Percentiles rank a stretch among this genome's conserved stretches.
Evolutionary conservation across 1,284 basidiomycete species (phyloP).

Genomic region (Pisolithus thermaeus): DNA sequence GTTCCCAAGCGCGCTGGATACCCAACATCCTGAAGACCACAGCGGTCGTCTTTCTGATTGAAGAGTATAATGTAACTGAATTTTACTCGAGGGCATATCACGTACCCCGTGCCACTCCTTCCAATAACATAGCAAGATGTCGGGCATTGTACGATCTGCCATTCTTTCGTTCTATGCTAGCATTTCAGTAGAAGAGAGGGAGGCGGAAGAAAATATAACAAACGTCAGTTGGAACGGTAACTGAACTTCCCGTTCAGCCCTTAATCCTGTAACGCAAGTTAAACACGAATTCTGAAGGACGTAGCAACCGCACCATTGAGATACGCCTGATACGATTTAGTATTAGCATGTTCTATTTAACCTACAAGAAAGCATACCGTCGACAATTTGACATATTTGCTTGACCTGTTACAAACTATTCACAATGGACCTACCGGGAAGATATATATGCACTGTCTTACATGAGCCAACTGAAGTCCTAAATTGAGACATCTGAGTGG

Average conservation of each 20-base stretch:
- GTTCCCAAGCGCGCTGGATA: slow-evolving; percentile 48
- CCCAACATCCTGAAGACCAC: slow-evolving; percentile 71
- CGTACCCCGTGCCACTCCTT: slow-evolving; percentile 66
- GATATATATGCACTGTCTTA: not conserved
- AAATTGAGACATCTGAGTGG: not conserved
- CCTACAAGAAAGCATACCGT: not conserved
- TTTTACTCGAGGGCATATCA: not conserved
- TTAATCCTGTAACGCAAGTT: not conserved
- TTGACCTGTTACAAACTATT: not conserved
- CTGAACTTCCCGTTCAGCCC: slow-evolving; percentile 13
- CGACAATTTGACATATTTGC: not conserved
- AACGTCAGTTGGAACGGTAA: slow-evolving; percentile 55
- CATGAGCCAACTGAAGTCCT: not conserved
- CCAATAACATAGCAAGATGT: slow-evolving; percentile 66
- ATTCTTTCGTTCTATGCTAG: slow-evolving; percentile 45
- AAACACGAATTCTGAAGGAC: not conserved
- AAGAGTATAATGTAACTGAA: slow-evolving; percentile 3
- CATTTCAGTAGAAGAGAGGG: not conserved
- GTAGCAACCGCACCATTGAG: not conserved
- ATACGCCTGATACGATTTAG: not conserved
- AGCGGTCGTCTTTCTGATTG: slow-evolving; percentile 64
- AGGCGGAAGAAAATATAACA: slow-evolving; percentile 21
- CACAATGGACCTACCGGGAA: not conserved
- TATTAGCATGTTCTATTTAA: not conserved
- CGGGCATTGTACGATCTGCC: slow-evolving; percentile 53